phyloP scores from a whole-genome alignment of 805 yeast genomes.

The Wickerhamiella alocasiicola region DNA sequence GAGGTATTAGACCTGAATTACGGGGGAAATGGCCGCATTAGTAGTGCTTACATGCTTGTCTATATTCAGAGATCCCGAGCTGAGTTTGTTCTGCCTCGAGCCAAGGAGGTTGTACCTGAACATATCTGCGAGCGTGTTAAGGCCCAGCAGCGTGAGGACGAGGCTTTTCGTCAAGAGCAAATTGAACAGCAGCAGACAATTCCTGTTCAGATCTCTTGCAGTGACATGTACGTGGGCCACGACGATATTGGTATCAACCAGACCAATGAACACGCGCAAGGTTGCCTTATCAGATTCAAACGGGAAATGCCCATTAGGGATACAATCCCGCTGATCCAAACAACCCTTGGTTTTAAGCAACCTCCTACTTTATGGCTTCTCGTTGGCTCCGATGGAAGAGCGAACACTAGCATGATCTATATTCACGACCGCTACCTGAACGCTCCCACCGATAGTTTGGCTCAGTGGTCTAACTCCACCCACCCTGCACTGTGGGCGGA shows the following conservation, averaged over 20 bases:
- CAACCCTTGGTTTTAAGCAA: conserved; percentile 58
- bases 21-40: conserved; percentile 79
- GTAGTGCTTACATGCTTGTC: conserved; percentile 95
- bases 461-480: conserved; percentile 12
- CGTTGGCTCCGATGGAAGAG: neutral
- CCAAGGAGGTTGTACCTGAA: conserved; percentile 44
- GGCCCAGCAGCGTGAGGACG: conserved; percentile 48
- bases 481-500: conserved; percentile 17
- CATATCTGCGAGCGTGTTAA: conserved; percentile 57
- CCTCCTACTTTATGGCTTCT: conserved; percentile 6
- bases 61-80: conserved; percentile 59
- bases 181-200: conserved; percentile 48
- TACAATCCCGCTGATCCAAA: conserved; percentile 35
- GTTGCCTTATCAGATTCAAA: conserved; percentile 12
- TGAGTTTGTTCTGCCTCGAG: conserved; percentile 43
- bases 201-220: neutral
- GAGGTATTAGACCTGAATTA: conserved; percentile 89
- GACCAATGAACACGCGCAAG: conserved; percentile 12
- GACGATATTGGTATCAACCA: conserved; percentile 8
- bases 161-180: conserved; percentile 40
- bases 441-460: conserved; percentile 12
- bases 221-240: conserved; percentile 8
- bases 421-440: conserved; percentile 5
- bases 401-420: neutral
- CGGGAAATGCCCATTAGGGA: conserved; percentile 13